Conservation (phyloP, 768 basidiomycete species). For the Boletellus ananas region DNA sequence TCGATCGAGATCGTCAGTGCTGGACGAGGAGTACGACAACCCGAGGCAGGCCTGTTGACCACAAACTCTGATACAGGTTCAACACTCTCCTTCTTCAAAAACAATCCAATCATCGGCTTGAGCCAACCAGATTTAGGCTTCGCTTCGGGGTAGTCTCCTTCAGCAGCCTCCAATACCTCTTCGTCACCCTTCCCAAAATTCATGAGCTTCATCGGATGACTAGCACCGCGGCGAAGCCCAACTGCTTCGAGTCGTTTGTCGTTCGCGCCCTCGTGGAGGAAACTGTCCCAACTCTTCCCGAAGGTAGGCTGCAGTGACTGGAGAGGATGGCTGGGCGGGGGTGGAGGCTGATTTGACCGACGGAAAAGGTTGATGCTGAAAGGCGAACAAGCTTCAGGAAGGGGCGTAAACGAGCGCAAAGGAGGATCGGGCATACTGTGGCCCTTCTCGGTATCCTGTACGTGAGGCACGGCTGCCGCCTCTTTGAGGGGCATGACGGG, state of each 20-base stretch:
- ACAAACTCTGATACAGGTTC: constrained; percentile 17
- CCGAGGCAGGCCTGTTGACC: constrained; percentile 14
- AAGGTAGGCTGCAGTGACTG: constrained; percentile 29
- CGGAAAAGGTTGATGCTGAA: constrained; percentile 35
- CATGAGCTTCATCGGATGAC: constrained; percentile 40
- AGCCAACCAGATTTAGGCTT: constrained; percentile 33
- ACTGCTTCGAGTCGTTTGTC: constrained; percentile 23
- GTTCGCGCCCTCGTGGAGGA: constrained; percentile 33
- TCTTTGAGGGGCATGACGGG: constrained; percentile 30
- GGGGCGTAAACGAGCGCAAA: constrained; percentile 48
- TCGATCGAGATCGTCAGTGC: constrained; percentile 44
- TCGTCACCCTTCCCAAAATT: constrained; percentile 39
- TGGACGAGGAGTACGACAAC: constrained; percentile 24
- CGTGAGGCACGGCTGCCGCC: constrained; percentile 14
- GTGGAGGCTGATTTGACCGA: constrained; percentile 33
- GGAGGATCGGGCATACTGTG: constrained; percentile 21
- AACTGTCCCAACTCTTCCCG: constrained; percentile 44
- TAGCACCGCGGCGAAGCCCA: constrained; percentile 23
- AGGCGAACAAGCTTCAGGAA: constrained; percentile 37
- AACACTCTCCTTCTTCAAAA: constrained; percentile 22
- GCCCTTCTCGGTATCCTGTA: constrained; percentile 25
- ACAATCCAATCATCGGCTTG: constrained; percentile 31
- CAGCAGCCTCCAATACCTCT: constrained; percentile 21
- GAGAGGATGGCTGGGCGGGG: constrained; percentile 23
- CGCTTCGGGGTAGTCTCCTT: constrained; percentile 23